Base-by-base conservation (phyloP, 2,329 filamentous ascomycete genomes). In the Exophiala dermatitidis region DNA sequence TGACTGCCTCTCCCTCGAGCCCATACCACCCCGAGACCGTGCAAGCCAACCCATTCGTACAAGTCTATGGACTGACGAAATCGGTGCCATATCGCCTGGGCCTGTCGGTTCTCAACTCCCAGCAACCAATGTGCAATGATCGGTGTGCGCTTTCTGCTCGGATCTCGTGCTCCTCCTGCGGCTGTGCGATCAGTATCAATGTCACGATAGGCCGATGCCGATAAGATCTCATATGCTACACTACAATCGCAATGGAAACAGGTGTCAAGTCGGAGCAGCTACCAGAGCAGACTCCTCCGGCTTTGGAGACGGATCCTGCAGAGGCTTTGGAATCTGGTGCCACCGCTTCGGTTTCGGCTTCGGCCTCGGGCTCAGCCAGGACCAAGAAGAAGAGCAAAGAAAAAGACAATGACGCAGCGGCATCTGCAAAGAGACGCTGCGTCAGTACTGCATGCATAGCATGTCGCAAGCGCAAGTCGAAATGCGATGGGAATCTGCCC, bases 401-500 rank as follows among this genome's bases (percentile, higher is more conserved):
- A 51, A 57, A 66, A 48, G 66, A 59, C 46, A 58, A 60, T 67
- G 61, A 64, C 48, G 61, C 58, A 52, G 60, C 57, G 19, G 60
- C 67, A 12, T 53, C 68, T 5, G 67, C 67, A 7, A 90, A 90
- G 69, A 77, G 87, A 59, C 79, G 86, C 62, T 90, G 87, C 68
- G 85, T 91, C 54, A 90, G 85, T 71, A 90, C 85, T n/a, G 87
- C 87, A 6, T 91, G 87, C 67, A 82, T 90, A 64, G 86, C 87
- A 12, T 91, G 87, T 67, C 80, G 87, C 19, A 83, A 82, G 67
- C 77, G 87, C 60, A 91, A 91, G 65, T 88, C 84, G 45, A 91
- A 90, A 78, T 97, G 91, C 69, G 91, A 97, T 70, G 91, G 91
- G 55, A 90, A 90, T 52, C 77, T 87, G 3, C 91, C 91, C 4